Evolutionary conservation across 371 early-diverging fungal genomes (phyloP), one percentile per base, ranked within the genome.

Genomic region (Rhizopus stolonifer): DNA sequence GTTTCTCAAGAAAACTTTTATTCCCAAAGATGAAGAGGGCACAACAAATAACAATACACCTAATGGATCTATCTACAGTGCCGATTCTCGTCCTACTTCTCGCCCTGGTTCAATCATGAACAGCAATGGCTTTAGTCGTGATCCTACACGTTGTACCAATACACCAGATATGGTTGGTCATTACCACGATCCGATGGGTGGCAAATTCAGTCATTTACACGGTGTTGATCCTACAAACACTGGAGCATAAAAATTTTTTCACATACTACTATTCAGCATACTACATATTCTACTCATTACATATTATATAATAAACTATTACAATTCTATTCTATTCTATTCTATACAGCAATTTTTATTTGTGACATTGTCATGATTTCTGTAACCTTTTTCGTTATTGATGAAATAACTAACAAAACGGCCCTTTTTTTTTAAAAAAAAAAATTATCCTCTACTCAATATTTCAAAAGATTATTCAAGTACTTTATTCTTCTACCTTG

Each of bases 131-230:
- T 72, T 59, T 45, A 46, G 57, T 21, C 59, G 64, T 43, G 77
- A 76, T 52, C 77, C 77, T 15, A 76, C 64, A 66, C 64, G 72
- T 32, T 66, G 61, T 24, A 62, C 58, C 23, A 56, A 56, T 44
- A 62, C 55, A 43, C 70, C 77, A 40, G 65, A 65, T 39, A 51
- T 65, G 5, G 52, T 74, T 31, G 75, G 75, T 5, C n/a, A 50
- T 4, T 71, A 55, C 36, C 45, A 65, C 49, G 75, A 74, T 54
- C 75, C 72, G 13, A 71, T 74, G 72, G 67, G 72, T 18, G 47
- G 62, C 21, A 44, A 51, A 19, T 57, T n/a, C 26, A 52, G 55
- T 51, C 34, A 25, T 31, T 21, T 40, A 17, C 49, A 61, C 26
- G 59, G 53, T 18, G 49, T 54, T 38, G 67, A 66, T 49, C 32